phyloP scores from a whole-genome alignment of 495 filamentous ascomycete genomes.

The Hyaloscypha variabilis region DNA sequence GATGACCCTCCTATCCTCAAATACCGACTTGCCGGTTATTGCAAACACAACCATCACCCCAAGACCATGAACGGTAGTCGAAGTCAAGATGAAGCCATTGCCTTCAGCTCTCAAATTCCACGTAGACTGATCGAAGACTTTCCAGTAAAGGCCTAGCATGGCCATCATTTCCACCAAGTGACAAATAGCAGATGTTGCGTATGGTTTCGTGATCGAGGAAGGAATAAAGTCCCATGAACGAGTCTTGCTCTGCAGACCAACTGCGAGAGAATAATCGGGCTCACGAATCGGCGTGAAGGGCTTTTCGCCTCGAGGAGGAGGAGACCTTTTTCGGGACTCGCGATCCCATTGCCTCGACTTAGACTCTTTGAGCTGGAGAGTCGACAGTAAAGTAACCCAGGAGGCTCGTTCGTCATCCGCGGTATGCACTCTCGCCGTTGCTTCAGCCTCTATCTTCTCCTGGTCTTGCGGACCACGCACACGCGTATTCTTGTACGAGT shows the following conservation, averaged over 20 bases:
- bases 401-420: slow-evolving; percentile 52
- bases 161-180: slow-evolving; percentile 53
- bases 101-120: slow-evolving; percentile 52
- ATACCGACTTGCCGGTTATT: slow-evolving; percentile 42
- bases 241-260: slow-evolving; percentile 48
- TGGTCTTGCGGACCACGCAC: slow-evolving; percentile 30
- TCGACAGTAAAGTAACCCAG: slow-evolving; percentile 47
- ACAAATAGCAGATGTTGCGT: slow-evolving; percentile 50
- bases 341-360: slow-evolving; percentile 44
- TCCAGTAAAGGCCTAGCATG: slow-evolving; percentile 54
- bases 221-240: slow-evolving; percentile 55
- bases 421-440: slow-evolving; percentile 39
- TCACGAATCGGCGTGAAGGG: slow-evolving; percentile 9
- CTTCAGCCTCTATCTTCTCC: slow-evolving; percentile 27
- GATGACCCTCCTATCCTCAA: slow-evolving; percentile 46
- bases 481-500: slow-evolving; percentile 39
- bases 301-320: slow-evolving; percentile 15
- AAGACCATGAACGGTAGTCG: slow-evolving; percentile 42
- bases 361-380: slow-evolving; percentile 47
- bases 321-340: slow-evolving; percentile 25
- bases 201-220: slow-evolving; percentile 47
- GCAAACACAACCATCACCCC: slow-evolving; percentile 51
- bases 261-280: slow-evolving; percentile 39
- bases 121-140: slow-evolving; percentile 44
- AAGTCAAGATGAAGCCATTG: slow-evolving; percentile 51